phyloP scores from a whole-genome alignment of 2,329 filamentous ascomycete species.

The Monilinia polystroma region DNA sequence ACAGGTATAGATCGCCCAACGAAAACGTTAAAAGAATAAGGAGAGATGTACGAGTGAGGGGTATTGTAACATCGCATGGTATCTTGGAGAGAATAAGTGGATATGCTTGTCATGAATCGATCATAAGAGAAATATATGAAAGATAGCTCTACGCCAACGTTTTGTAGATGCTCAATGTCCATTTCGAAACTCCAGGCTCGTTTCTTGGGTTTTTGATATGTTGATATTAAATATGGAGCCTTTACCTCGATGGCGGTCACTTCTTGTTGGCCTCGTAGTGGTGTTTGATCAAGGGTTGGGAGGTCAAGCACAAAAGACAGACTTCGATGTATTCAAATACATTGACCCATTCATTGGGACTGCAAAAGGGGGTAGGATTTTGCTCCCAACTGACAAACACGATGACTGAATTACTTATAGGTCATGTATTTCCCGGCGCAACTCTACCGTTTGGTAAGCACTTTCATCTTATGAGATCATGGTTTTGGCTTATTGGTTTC shows the following conservation, averaged over 20 bases:
- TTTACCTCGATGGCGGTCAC: background rate
- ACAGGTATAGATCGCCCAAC: constrained; percentile 7
- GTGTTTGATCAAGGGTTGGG: background rate
- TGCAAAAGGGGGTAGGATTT: constrained; percentile 48
- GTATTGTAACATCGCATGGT: constrained; percentile 19
- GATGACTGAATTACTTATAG: constrained; percentile 21
- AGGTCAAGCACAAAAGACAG: constrained; percentile 13
- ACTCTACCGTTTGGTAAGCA: constrained; percentile 50
- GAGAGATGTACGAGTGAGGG: constrained; percentile 11
- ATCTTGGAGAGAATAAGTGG: constrained; percentile 7
- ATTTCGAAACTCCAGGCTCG: background rate
- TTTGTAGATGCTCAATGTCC: background rate
- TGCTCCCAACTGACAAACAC: too few relatives aligned
- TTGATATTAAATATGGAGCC: background rate
- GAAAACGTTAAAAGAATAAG: background rate
- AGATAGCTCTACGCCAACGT: background rate
- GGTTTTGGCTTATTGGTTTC: constrained; percentile 41
- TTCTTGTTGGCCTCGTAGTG: background rate
- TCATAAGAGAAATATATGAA: background rate
- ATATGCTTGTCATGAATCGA: background rate
- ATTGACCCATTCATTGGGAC: constrained; percentile 56
- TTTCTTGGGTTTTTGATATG: background rate
- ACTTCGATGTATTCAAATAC: constrained; percentile 43
- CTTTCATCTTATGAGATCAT: background rate
- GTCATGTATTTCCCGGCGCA: constrained; percentile 57